These are phyloP conservation scores for Plasmodium relictum DNA, from an alignment of 169 alveolate species.

Conservation along the genomic window DNA sequence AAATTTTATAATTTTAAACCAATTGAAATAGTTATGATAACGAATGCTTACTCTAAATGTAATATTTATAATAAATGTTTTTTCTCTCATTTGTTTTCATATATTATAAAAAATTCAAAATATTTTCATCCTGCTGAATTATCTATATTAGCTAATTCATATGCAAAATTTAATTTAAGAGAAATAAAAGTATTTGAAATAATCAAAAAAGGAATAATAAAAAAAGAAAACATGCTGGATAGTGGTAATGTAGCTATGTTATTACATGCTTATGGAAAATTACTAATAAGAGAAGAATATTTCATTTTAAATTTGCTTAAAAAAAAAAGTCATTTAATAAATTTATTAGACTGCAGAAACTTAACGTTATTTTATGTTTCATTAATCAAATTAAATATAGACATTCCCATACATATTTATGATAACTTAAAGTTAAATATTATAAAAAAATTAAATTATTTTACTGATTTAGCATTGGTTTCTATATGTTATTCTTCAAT, in stretches of 20 bases:
- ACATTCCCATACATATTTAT: slow-evolving; percentile 44
- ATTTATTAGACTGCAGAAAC: slow-evolving; percentile 27
- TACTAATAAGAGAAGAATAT: slow-evolving; percentile 44
- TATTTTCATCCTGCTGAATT: slow-evolving; percentile 39
- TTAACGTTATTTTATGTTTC: slow-evolving; percentile 56
- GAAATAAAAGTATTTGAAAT: slow-evolving; percentile 29
- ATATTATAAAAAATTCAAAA: slow-evolving; percentile 10
- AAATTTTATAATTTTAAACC: slow-evolving; percentile 26
- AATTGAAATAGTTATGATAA: slow-evolving; percentile 55
- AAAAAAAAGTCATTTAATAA: slow-evolving; percentile 32
- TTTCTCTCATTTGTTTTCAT: slow-evolving; percentile 11
- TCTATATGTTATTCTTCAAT: slow-evolving; percentile 58
- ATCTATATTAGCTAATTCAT: slow-evolving; percentile 38
- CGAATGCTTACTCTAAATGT: slow-evolving; percentile 40
- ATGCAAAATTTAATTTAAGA: slow-evolving; percentile 41
- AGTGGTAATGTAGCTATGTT: slow-evolving; percentile 56
- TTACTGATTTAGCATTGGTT: slow-evolving; percentile 59
- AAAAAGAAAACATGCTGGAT: slow-evolving; percentile 25
- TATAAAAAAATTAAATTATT: slow-evolving; percentile 11
- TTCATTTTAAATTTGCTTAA: slow-evolving; percentile 29
- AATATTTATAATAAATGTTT: slow-evolving; percentile 11
- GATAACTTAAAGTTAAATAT: slow-evolving; percentile 22
- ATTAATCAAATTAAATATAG: slow-evolving; percentile 33
- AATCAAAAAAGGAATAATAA: slow-evolving; percentile 17
- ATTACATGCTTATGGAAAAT: slow-evolving; percentile 65